Percentiles rank a stretch among this genome's conserved stretches.
Conservation (phyloP, 345 rosid genomes). For the Triadica sebifera region DNA sequence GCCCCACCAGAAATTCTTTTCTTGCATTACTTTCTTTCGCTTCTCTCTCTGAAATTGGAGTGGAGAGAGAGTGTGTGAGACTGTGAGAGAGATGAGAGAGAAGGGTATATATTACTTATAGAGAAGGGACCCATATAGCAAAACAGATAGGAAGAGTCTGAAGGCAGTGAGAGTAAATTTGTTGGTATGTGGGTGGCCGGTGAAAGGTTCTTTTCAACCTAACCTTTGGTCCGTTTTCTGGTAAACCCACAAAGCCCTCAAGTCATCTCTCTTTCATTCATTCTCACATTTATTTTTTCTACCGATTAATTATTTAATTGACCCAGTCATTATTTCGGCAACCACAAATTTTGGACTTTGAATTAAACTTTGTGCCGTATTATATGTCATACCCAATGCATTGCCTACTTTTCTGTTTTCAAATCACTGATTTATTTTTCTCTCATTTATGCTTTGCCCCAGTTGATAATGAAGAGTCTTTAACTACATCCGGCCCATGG, state of each 20-base stretch:
- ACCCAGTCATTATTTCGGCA: too few species aligned
- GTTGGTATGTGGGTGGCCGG: conserved; percentile 41
- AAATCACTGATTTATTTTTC: too few species aligned
- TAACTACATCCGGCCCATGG: too few species aligned
- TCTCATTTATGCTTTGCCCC: too few species aligned
- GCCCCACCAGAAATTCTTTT: conserved; percentile 27
- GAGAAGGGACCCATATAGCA: conserved; percentile 22
- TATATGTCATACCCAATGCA: too few species aligned
- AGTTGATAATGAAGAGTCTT: too few species aligned
- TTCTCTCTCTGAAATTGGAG: too few species aligned
- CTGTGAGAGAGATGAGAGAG: conserved; percentile 18
- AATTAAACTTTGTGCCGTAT: too few species aligned
- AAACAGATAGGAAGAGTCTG: conserved; percentile 13
- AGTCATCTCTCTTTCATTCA: conserved; percentile 6
- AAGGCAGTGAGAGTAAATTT: neutral
- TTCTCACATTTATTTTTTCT: conserved; percentile 19
- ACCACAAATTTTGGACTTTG: too few species aligned
- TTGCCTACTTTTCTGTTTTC: too few species aligned
- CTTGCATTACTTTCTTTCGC: too few species aligned
- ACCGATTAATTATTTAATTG: neutral
- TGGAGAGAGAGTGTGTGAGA: too few species aligned
- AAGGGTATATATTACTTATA: conserved; percentile 14
- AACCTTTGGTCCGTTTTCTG: conserved; percentile 36
- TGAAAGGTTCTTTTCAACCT: conserved; percentile 58
- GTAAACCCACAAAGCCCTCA: conserved; percentile 6